phyloP scores from a whole-genome alignment of 208 protist genomes.

The Porcisia deanei region DNA sequence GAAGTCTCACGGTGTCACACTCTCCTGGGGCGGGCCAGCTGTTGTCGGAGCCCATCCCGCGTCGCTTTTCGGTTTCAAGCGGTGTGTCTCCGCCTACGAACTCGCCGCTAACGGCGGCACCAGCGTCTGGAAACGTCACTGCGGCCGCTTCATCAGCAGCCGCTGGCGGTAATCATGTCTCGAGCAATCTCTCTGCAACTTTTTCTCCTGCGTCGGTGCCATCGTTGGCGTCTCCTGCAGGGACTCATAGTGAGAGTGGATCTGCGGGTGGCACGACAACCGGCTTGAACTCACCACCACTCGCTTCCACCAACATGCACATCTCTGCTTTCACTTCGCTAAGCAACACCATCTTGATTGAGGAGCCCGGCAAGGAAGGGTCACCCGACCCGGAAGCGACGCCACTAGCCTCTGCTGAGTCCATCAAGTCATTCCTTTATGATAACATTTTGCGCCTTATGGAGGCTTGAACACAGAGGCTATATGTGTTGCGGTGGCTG shows the following conservation, averaged over 20 bases:
- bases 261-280: background rate
- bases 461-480: background rate
- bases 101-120: conserved; percentile 1
- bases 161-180: background rate
- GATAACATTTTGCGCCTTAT: conserved; percentile 36
- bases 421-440: conserved; percentile 59
- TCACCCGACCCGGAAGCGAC: conserved; percentile 28
- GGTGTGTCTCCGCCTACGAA: conserved; percentile 10
- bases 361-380: conserved; percentile 30
- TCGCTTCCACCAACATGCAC: conserved; percentile 15
- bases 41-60: conserved; percentile 15
- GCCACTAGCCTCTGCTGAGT: conserved; percentile 41
- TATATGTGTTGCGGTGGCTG: too few relatives aligned
- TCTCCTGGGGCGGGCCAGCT: conserved; percentile 12
- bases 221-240: background rate
- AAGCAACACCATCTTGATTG: conserved; percentile 21
- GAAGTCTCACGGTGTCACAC: conserved; percentile 1
- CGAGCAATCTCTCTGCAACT: background rate
- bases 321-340: conserved; percentile 27
- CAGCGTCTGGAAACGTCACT: background rate
- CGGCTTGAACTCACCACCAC: conserved; percentile 16
- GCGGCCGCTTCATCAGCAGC: background rate
- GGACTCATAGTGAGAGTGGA: background rate
- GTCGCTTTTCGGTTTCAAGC: conserved; percentile 7
- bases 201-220: conserved; percentile 8